phyloP scores from a whole-genome alignment of 1,284 basidiomycete genomes.

The Pascua sp. region DNA sequence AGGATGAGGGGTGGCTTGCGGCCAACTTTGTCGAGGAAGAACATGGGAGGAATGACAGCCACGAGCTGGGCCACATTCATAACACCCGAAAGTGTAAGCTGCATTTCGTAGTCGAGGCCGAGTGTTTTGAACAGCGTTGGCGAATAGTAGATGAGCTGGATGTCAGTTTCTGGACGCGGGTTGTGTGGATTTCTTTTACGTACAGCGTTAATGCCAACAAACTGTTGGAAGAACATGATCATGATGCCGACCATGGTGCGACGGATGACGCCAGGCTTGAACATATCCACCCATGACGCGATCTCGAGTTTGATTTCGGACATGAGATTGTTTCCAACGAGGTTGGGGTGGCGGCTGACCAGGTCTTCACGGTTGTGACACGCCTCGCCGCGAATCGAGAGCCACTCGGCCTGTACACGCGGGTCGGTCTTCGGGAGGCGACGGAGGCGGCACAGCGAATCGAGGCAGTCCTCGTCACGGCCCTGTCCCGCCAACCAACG shows the following conservation, averaged over 20 bases:
- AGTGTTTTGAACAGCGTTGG: conserved; percentile 41
- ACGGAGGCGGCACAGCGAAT: conserved; percentile 34
- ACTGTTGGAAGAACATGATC: conserved; percentile 35
- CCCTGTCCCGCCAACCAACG: conserved; percentile 56
- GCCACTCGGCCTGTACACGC: conserved; percentile 39
- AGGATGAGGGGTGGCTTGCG: conserved; percentile 34
- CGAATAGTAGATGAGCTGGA: conserved; percentile 28
- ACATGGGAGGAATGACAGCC: conserved; percentile 35
- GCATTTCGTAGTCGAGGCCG: conserved; percentile 33
- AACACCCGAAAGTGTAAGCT: conserved; percentile 35
- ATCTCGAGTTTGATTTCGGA: conserved; percentile 22
- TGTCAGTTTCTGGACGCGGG: not conserved
- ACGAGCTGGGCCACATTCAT: conserved; percentile 41
- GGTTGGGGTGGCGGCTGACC: conserved; percentile 14
- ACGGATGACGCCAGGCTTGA: conserved; percentile 18
- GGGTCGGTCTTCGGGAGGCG: conserved; percentile 29
- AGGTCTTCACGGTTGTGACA: conserved; percentile 18
- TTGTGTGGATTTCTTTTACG: conserved; percentile 6
- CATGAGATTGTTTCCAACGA: conserved; percentile 8
- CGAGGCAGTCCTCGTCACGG: conserved; percentile 32
- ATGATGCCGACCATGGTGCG: conserved; percentile 21
- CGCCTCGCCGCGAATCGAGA: conserved; percentile 40
- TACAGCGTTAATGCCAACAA: conserved; percentile 26
- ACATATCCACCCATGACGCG: conserved; percentile 24
- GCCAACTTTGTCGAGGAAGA: conserved; percentile 46